These are phyloP conservation scores for Geranium rotundifolium DNA, from an alignment of 345 rosid species.

Conservation along the genomic window DNA sequence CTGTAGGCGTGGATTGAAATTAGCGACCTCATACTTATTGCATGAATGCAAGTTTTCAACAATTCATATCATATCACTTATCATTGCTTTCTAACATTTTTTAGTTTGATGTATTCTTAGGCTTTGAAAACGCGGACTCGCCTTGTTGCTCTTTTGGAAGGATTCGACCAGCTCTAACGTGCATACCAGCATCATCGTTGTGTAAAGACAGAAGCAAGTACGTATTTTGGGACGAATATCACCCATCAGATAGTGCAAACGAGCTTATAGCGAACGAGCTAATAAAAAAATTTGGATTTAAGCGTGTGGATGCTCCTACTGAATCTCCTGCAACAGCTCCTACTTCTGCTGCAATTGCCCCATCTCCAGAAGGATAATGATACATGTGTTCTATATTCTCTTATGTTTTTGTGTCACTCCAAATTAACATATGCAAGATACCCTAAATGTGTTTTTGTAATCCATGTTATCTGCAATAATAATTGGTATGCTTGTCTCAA, in stretches of 20 bases:
- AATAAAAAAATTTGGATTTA: conserved; percentile 57
- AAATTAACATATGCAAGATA: not conserved
- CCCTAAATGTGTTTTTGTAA: not conserved
- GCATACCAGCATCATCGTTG: conserved; percentile 70
- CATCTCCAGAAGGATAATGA: not conserved
- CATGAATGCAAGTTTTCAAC: too few species aligned
- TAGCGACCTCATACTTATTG: too few species aligned
- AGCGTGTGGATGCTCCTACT: conserved; percentile 11
- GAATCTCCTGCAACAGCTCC: conserved; percentile 10
- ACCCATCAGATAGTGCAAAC: conserved; percentile 75
- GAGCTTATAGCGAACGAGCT: conserved; percentile 70
- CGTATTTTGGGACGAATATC: conserved; percentile 97
- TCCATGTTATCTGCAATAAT: not conserved
- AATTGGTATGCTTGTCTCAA: too few species aligned
- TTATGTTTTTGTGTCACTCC: not conserved
- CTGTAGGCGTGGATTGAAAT: too few species aligned
- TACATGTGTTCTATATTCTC: not conserved
- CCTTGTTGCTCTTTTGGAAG: conserved; percentile 88
- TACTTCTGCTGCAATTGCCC: conserved; percentile 28
- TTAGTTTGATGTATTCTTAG: conserved; percentile 19
- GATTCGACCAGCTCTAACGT: conserved; percentile 79
- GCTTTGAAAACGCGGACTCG: conserved; percentile 63
- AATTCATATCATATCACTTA: not conserved
- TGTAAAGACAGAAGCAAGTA: conserved; percentile 80
- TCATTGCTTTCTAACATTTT: not conserved